A percentile compares a stretch with the other conserved stretches of the same genome.
Evolutionary conservation across 2,329 filamentous ascomycete genomes (phyloP).

Genomic region (Calonectria montana): DNA sequence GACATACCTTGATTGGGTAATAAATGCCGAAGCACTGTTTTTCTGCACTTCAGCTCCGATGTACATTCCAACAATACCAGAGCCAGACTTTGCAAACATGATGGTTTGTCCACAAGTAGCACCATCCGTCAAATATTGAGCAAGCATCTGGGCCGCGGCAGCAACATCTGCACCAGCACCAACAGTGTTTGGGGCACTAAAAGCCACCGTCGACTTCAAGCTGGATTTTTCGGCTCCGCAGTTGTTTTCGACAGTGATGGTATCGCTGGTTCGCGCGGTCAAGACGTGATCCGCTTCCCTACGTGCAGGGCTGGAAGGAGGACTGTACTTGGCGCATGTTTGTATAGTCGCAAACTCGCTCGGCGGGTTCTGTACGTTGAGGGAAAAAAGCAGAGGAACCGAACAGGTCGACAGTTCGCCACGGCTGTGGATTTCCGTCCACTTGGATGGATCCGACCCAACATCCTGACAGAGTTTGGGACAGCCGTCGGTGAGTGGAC

Average conservation of each 20-base stretch:
- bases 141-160: constrained; percentile 27
- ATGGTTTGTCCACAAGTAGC: constrained; percentile 37
- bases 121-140: constrained; percentile 32
- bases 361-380: constrained; percentile 38
- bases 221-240: constrained; percentile 36
- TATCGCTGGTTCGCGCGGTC: not conserved
- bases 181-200: constrained; percentile 20
- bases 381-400: constrained; percentile 33
- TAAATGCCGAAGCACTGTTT: constrained; percentile 26
- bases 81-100: constrained; percentile 39
- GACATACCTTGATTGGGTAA: constrained; percentile 29
- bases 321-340: constrained; percentile 28
- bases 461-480: constrained; percentile 33
- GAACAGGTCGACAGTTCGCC: constrained; percentile 32
- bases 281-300: constrained; percentile 17
- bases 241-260: constrained; percentile 23
- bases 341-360: constrained; percentile 40
- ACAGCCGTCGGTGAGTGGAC: constrained; percentile 38
- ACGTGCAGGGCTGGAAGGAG: constrained; percentile 11
- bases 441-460: constrained; percentile 36
- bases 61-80: constrained; percentile 36
- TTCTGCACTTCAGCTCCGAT: constrained; percentile 39
- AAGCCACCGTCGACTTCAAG: constrained; percentile 24
- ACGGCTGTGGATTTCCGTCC: constrained; percentile 39
- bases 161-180: constrained; percentile 26